Conservation (phyloP, 441 rosid species). For the Gossypium trilobum region DNA sequence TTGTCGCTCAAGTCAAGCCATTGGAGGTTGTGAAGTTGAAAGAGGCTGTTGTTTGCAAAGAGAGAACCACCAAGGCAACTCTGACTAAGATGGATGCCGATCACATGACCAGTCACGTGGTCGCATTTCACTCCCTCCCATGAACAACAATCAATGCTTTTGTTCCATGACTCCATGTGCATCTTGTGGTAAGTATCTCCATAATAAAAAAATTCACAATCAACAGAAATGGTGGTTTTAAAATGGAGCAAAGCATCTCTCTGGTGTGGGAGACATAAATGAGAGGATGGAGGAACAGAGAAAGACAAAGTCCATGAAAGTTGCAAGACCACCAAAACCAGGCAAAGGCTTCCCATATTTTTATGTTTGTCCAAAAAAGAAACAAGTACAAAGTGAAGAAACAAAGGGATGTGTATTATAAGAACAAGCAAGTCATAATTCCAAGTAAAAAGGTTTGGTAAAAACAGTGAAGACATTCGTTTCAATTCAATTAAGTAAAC, state of each 20-base stretch:
- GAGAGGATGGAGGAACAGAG: background rate
- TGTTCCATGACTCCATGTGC: background rate
- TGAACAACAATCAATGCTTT: background rate
- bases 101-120: too few species aligned
- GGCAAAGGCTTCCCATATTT: background rate
- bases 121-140: background rate
- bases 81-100: too few species aligned
- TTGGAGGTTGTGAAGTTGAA: background rate
- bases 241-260: background rate
- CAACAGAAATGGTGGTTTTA: background rate
- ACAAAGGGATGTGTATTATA: background rate
- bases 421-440: too few species aligned
- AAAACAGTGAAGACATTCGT: too few species aligned
- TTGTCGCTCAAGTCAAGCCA: background rate
- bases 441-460: too few species aligned
- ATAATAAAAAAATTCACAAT: background rate
- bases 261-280: background rate
- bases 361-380: background rate
- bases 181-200: background rate
- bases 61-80: too few species aligned
- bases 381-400: background rate
- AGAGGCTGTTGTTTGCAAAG: background rate
- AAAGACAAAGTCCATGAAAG: background rate
- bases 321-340: background rate
- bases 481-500: too few species aligned